Percentiles rank a stretch among this genome's conserved stretches.
Evolutionary conservation across 2,329 filamentous ascomycete genomes (phyloP).

Genomic region (Botrytis medusae): DNA sequence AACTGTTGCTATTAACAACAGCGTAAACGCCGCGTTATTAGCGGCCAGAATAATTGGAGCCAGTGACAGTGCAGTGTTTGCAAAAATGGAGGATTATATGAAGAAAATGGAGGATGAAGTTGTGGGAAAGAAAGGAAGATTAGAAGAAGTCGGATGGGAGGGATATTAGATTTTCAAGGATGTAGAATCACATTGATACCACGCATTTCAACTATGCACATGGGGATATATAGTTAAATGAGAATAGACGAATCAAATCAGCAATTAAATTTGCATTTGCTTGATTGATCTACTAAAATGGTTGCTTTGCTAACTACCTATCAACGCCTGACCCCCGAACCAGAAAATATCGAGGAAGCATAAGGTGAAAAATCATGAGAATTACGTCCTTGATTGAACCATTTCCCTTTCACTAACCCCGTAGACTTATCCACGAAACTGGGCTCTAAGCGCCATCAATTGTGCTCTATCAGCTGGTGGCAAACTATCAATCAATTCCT

Average conservation of each 20-base stretch:
- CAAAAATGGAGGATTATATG: slow-evolving; percentile 61
- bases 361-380: background rate
- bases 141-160: slow-evolving; percentile 57
- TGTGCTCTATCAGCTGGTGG: slow-evolving; percentile 74
- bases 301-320: background rate
- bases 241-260: background rate
- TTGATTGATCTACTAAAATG: background rate
- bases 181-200: slow-evolving; percentile 1
- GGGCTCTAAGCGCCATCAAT: slow-evolving; percentile 69
- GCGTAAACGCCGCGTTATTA: slow-evolving; percentile 72
- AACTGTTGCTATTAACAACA: slow-evolving; percentile 78
- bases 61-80: slow-evolving; percentile 54
- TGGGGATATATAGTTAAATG: background rate
- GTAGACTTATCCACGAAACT: slow-evolving; percentile 12
- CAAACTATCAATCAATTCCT: slow-evolving; percentile 76
- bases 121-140: slow-evolving; percentile 56
- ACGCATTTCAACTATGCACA: background rate
- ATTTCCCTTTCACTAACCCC: background rate
- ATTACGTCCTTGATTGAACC: background rate
- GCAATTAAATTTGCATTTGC: background rate
- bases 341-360: background rate
- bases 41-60: slow-evolving; percentile 67
- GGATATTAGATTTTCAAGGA: slow-evolving; percentile 44
- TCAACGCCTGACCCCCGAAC: slow-evolving; percentile 11
- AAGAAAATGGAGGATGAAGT: slow-evolving; percentile 65